Conservation (phyloP, 192 early-diverging fungal species). For the Coemansia sp. region DNA sequence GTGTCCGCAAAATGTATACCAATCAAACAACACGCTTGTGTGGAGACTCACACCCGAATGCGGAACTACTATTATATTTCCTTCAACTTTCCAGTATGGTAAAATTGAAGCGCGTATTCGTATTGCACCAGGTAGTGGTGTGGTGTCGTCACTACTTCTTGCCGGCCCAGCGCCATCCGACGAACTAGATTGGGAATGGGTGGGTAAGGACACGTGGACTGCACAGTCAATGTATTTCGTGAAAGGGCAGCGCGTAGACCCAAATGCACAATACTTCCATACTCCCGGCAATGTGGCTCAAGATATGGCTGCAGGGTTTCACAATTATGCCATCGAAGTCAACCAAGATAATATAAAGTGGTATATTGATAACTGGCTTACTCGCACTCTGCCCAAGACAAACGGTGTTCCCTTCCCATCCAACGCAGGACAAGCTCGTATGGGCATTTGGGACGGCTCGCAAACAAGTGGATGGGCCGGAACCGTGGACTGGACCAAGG, state of each 20-base stretch:
- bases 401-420: slow-evolving; percentile 37
- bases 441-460: slow-evolving; percentile 54
- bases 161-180: slow-evolving; percentile 51
- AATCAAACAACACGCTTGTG: slow-evolving; percentile 20
- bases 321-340: slow-evolving; percentile 61
- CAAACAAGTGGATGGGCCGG: slow-evolving; percentile 50
- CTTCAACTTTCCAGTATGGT: slow-evolving; percentile 31
- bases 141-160: slow-evolving; percentile 56
- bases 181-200: slow-evolving; percentile 65
- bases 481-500: slow-evolving; percentile 36
- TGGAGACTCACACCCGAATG: slow-evolving; percentile 42
- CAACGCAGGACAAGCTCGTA: slow-evolving; percentile 22
- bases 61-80: slow-evolving; percentile 45
- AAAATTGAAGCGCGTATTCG: slow-evolving; percentile 40
- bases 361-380: slow-evolving; percentile 53
- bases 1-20: slow-evolving; percentile 49
- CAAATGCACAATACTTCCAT: slow-evolving; percentile 22
- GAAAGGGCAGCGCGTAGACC: slow-evolving; percentile 47
- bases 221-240: slow-evolving; percentile 58
- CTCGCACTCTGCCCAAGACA: slow-evolving; percentile 42
- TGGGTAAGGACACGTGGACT: slow-evolving; percentile 55
- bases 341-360: slow-evolving; percentile 55
- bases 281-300: slow-evolving; percentile 32
- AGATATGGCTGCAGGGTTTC: slow-evolving; percentile 47
- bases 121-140: slow-evolving; percentile 45